These are phyloP conservation scores for Ilex paraguariensis DNA, from an alignment of 305 asterid genomes.

Conservation along the genomic window DNA sequence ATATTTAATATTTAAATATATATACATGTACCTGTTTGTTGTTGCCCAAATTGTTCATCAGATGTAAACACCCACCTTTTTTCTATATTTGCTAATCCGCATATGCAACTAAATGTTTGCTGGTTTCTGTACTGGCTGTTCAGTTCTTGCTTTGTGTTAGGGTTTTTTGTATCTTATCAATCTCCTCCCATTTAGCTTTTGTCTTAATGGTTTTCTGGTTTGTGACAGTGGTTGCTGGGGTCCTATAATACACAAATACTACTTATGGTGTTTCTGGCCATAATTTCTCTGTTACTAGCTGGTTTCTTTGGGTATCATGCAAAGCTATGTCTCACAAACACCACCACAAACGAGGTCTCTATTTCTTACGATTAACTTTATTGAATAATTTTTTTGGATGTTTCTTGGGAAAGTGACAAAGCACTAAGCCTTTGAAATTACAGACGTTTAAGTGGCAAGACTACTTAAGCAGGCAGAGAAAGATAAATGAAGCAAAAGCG, in stretches of 20 bases:
- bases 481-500: conserved; percentile 76
- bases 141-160: too few species aligned
- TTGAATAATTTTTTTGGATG: background rate
- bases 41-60: too few species aligned
- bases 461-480: conserved; percentile 73
- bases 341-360: conserved; percentile 90
- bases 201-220: conserved; percentile 16
- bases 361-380: conserved; percentile 10
- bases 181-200: conserved; percentile 11
- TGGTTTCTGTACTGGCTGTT: too few species aligned
- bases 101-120: too few species aligned
- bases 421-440: conserved; percentile 5
- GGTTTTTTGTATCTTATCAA: background rate
- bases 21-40: too few species aligned
- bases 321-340: conserved; percentile 77
- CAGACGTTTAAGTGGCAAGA: conserved; percentile 97
- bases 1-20: too few species aligned
- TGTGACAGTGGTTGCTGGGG: conserved; percentile 81
- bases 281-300: conserved; percentile 65
- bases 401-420: background rate
- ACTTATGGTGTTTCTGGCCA: conserved; percentile 74
- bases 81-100: too few species aligned
- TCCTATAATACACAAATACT: conserved; percentile 85
- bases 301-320: conserved; percentile 91
- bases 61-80: too few species aligned